A percentile compares a stretch with the other conserved stretches of the same genome.
These are phyloP conservation scores for Erigeron canadensis DNA, from an alignment of 129 eudicot species.

Conservation along the genomic window DNA sequence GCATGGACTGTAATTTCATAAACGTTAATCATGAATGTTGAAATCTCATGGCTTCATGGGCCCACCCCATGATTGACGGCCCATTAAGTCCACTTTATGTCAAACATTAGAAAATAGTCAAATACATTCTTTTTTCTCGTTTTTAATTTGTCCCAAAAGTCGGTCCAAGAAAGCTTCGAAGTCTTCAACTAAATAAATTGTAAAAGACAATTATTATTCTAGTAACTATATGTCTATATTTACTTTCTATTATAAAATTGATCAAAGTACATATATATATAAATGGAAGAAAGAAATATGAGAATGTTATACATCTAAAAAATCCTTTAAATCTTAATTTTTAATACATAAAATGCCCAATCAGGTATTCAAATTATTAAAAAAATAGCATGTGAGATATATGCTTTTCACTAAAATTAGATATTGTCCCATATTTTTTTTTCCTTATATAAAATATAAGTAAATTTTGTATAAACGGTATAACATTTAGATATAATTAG, in stretches of 20 bases:
- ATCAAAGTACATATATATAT: too few species aligned
- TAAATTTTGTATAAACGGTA: neutral
- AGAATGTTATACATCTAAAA: too few species aligned
- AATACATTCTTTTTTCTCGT: neutral
- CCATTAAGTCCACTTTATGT: slow-evolving; percentile 11
- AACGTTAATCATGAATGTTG: slow-evolving; percentile 30
- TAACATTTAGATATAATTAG: neutral
- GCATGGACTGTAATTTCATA: slow-evolving; percentile 29
- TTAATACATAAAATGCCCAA: too few species aligned
- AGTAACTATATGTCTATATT: neutral
- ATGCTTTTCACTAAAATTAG: too few species aligned
- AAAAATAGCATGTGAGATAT: too few species aligned
- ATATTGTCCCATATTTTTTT: neutral
- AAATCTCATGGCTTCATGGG: slow-evolving; percentile 34
- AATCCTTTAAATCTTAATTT: too few species aligned
- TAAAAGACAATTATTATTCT: neutral
- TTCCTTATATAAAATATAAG: neutral
- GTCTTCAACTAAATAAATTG: neutral
- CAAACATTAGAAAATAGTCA: neutral
- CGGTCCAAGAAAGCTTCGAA: neutral
- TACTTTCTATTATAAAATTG: too few species aligned
- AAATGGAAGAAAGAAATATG: too few species aligned
- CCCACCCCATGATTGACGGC: slow-evolving; percentile 45
- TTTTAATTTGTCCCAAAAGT: slow-evolving; percentile 1
- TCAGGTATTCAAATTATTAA: too few species aligned